Evolutionary conservation across 2,329 filamentous ascomycete species (phyloP).

Genomic region (Cladophialophora chaetospira): DNA sequence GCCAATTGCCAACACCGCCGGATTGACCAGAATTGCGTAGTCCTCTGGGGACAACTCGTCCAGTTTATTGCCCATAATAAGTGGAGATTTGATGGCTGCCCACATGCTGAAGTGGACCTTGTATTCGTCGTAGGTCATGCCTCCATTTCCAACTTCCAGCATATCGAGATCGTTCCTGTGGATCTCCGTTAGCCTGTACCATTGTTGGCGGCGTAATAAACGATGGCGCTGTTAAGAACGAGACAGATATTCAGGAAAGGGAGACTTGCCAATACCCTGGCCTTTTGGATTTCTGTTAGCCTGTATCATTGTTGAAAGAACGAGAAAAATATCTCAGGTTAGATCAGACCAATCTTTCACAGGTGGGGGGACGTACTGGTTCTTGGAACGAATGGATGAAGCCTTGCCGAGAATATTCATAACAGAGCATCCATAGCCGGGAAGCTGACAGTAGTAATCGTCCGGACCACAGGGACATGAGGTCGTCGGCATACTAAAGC

Average conservation of each 20-base stretch:
- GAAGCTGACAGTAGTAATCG: constrained; percentile 46
- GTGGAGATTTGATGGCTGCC: constrained; percentile 51
- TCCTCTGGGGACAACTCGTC: constrained; percentile 44
- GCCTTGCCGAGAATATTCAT: constrained; percentile 56
- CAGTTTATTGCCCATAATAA: constrained; percentile 53
- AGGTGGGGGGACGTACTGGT: too few relatives aligned
- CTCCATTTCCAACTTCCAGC: constrained; percentile 50
- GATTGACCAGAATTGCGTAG: constrained; percentile 51
- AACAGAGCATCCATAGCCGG: constrained; percentile 52
- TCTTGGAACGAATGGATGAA: constrained; percentile 44
- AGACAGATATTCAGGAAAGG: too few relatives aligned
- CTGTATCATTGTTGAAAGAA: too few relatives aligned
- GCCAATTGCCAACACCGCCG: constrained; percentile 53
- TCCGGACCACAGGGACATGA: constrained; percentile 46
- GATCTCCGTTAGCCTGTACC: too few relatives aligned
- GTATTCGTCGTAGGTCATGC: constrained; percentile 43
- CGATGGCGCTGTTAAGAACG: background rate
- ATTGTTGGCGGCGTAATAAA: constrained; percentile 32
- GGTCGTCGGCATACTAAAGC: constrained; percentile 47
- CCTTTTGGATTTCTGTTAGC: too few relatives aligned
- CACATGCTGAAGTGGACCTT: constrained; percentile 52
- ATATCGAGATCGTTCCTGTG: constrained; percentile 46
- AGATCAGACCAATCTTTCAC: too few relatives aligned
- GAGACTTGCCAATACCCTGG: too few relatives aligned
- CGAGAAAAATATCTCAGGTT: too few relatives aligned